Conservation (phyloP, 1,284 basidiomycete genomes). For the Tranzscheliella williamsii region DNA sequence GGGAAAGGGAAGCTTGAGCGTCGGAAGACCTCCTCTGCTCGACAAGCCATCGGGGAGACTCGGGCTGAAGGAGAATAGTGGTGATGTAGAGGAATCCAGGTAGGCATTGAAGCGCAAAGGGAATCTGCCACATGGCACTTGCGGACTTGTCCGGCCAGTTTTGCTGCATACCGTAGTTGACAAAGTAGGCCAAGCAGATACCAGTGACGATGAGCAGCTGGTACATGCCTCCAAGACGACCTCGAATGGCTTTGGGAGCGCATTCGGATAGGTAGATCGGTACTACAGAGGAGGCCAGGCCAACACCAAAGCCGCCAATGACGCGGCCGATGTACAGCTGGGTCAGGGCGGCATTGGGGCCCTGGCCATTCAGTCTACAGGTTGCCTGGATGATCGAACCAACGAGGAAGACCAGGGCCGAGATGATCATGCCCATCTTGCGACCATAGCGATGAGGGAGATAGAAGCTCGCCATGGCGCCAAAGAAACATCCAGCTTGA, state of each 20-base stretch:
- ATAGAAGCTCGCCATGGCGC: slow-evolving; percentile 49
- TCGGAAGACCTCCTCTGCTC: slow-evolving; percentile 30
- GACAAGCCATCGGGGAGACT: slow-evolving; percentile 56
- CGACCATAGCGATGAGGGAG: slow-evolving; percentile 53
- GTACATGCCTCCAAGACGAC: slow-evolving; percentile 62
- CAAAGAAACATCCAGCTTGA: slow-evolving; percentile 55
- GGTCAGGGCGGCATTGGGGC: slow-evolving; percentile 21
- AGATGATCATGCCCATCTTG: slow-evolving; percentile 44
- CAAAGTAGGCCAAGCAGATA: slow-evolving; percentile 39
- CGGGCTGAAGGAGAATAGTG: slow-evolving; percentile 49
- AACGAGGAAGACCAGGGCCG: slow-evolving; percentile 48
- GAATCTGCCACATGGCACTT: slow-evolving; percentile 49
- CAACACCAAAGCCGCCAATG: slow-evolving; percentile 36
- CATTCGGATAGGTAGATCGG: slow-evolving; percentile 58
- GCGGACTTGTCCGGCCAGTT: slow-evolving; percentile 19
- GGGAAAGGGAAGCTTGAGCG: slow-evolving; percentile 14
- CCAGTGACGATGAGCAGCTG: slow-evolving; percentile 61
- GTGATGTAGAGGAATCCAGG: slow-evolving; percentile 48
- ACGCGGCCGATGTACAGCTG: slow-evolving; percentile 54
- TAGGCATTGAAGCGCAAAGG: slow-evolving; percentile 54
- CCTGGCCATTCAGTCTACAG: slow-evolving; percentile 40
- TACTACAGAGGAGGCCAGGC: slow-evolving; percentile 42
- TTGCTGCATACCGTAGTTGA: slow-evolving; percentile 36
- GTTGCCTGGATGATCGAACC: slow-evolving; percentile 53
- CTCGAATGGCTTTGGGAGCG: slow-evolving; percentile 57